These are phyloP conservation scores for Morella rubra DNA, from an alignment of 306 rosid genomes.

Conservation along the genomic window DNA sequence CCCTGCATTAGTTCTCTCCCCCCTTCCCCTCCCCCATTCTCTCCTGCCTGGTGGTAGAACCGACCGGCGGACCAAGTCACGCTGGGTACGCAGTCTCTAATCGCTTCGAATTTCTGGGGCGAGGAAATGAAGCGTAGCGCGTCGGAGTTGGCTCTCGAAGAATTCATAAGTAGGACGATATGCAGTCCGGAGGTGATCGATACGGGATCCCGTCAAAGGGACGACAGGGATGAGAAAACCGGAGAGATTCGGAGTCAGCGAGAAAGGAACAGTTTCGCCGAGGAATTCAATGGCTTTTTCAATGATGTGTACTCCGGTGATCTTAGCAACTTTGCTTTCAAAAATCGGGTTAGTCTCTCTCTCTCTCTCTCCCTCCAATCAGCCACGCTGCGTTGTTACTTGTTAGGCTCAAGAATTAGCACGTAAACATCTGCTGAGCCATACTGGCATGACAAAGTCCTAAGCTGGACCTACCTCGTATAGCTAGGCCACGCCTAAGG, in stretches of 20 bases:
- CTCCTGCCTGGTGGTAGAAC: background rate
- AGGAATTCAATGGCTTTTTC: constrained; percentile 30
- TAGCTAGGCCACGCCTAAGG: too few species aligned
- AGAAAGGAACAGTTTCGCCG: constrained; percentile 15
- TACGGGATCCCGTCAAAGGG: constrained; percentile 12
- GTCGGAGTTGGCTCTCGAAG: constrained; percentile 51
- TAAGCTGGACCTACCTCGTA: too few species aligned
- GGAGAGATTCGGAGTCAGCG: constrained; percentile 30
- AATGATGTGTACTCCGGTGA: constrained; percentile 32
- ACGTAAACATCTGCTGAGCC: background rate
- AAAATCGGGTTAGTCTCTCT: constrained; percentile 50
- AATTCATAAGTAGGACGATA: constrained; percentile 26
- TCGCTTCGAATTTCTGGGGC: constrained; percentile 8
- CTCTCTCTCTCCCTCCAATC: background rate
- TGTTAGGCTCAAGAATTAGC: background rate
- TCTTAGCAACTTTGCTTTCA: constrained; percentile 27
- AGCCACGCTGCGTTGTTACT: background rate
- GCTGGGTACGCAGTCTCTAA: constrained; percentile 16
- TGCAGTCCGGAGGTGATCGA: background rate
- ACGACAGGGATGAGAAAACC: constrained; percentile 31
- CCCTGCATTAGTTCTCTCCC: constrained; percentile 35
- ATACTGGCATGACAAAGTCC: constrained; percentile 14
- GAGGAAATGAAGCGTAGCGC: constrained; percentile 39
- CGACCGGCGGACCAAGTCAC: too few species aligned
- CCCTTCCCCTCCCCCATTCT: constrained; percentile 6